These are phyloP conservation scores for Leccinum subgranulosum DNA, from an alignment of 768 basidiomycete genomes.

Conservation along the genomic window DNA sequence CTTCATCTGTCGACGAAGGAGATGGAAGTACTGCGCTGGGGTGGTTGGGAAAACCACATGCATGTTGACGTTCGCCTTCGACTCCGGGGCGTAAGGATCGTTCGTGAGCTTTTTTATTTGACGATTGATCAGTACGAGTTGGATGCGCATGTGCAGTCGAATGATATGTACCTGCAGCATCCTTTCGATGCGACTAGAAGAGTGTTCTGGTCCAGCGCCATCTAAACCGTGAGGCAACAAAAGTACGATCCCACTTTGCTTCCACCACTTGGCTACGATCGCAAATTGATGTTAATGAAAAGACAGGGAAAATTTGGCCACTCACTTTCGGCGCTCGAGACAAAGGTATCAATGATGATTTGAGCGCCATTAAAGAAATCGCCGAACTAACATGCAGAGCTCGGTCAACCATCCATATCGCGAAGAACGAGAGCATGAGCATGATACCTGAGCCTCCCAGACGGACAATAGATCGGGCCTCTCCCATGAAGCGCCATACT, in stretches of 20 bases:
- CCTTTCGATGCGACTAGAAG: slow-evolving; percentile 81
- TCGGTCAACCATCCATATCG: not conserved
- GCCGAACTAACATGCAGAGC: slow-evolving; percentile 56
- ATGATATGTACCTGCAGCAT: slow-evolving; percentile 69
- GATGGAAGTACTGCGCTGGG: slow-evolving; percentile 89
- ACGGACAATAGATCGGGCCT: slow-evolving; percentile 76
- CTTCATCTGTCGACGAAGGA: slow-evolving; percentile 81
- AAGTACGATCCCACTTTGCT: slow-evolving; percentile 84
- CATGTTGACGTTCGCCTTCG: slow-evolving; percentile 66
- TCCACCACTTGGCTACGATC: slow-evolving; percentile 83
- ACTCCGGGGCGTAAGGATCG: slow-evolving; percentile 46
- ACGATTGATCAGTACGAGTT: not conserved
- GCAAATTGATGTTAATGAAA: not conserved
- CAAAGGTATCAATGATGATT: slow-evolving; percentile 87
- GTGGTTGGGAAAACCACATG: slow-evolving; percentile 85
- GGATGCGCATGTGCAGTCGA: not conserved
- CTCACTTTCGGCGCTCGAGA: slow-evolving; percentile 81
- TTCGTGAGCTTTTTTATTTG: slow-evolving; percentile 64
- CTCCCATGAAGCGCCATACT: slow-evolving; percentile 91
- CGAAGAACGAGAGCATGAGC: not conserved
- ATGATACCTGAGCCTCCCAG: slow-evolving; percentile 85
- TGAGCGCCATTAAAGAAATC: slow-evolving; percentile 92
- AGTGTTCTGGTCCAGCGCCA: slow-evolving; percentile 93
- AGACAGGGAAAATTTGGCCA: not conserved
- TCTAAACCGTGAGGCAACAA: slow-evolving; percentile 89